These are phyloP conservation scores for Saksenaea vasiformis DNA, from an alignment of 371 early-diverging fungal genomes.

Conservation along the genomic window DNA sequence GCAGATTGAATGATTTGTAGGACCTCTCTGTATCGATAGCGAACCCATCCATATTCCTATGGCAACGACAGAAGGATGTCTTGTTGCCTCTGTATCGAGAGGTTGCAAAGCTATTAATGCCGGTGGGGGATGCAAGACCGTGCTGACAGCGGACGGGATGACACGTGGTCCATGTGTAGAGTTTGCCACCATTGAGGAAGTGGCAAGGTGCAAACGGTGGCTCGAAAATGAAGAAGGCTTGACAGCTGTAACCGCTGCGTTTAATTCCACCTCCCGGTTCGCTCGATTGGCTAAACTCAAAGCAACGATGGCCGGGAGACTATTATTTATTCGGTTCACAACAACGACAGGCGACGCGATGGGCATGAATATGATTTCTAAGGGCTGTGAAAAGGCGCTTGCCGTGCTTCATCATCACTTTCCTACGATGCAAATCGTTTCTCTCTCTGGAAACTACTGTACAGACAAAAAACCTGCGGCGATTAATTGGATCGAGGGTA, in stretches of 20 bases:
- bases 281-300: slow-evolving; percentile 85
- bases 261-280: slow-evolving; percentile 90
- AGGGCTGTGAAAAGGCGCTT: slow-evolving; percentile 88
- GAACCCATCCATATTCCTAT: slow-evolving; percentile 85
- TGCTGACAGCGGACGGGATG: slow-evolving; percentile 90
- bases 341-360: slow-evolving; percentile 97
- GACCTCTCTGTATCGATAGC: slow-evolving; percentile 82
- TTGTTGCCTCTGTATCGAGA: slow-evolving; percentile 95
- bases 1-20: neutral
- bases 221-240: slow-evolving; percentile 70
- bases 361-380: slow-evolving; percentile 99
- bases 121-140: slow-evolving; percentile 87
- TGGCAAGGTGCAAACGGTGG: slow-evolving; percentile 77
- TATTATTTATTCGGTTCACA: slow-evolving; percentile 85
- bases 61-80: slow-evolving; percentile 96
- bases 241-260: slow-evolving; percentile 67
- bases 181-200: slow-evolving; percentile 72
- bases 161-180: slow-evolving; percentile 93
- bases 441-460: slow-evolving; percentile 93
- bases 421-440: slow-evolving; percentile 80
- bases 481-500: slow-evolving; percentile 97
- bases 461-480: slow-evolving; percentile 98
- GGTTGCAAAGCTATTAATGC: slow-evolving; percentile 95
- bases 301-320: slow-evolving; percentile 82
- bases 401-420: slow-evolving; percentile 62